Evolutionary conservation across 306 rosid genomes (phyloP).

Genomic region (Arachis hypogaea): DNA sequence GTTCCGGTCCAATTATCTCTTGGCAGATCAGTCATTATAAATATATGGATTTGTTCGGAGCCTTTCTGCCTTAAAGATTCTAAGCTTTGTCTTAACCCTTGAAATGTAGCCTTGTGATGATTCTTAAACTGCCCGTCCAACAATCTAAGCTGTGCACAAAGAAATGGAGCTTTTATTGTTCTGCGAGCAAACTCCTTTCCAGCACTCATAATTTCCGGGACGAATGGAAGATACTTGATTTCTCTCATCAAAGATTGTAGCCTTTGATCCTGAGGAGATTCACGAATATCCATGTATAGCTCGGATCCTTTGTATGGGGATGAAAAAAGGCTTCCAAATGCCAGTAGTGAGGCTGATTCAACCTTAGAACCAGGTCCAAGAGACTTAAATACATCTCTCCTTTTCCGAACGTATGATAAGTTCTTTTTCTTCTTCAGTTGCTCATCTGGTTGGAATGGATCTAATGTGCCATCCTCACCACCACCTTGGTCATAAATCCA

Average conservation of each 20-base stretch:
- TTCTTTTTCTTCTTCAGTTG: conserved; percentile 80
- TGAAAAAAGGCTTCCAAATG: conserved; percentile 94
- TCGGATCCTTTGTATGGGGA: conserved; percentile 78
- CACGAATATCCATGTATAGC: conserved; percentile 63
- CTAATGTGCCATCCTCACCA: conserved; percentile 62
- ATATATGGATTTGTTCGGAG: conserved; percentile 59
- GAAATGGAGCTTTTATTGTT: conserved; percentile 66
- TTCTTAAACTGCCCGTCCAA: conserved; percentile 95
- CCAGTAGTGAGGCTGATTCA: conserved; percentile 67
- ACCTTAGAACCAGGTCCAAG: conserved; percentile 79
- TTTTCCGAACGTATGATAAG: conserved; percentile 60
- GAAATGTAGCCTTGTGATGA: conserved; percentile 75
- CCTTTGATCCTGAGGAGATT: conserved; percentile 58
- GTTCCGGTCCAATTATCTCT: conserved; percentile 72
- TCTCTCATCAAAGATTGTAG: conserved; percentile 57
- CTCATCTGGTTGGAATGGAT: conserved; percentile 82
- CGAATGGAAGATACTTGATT: conserved; percentile 68
- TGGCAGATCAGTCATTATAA: conserved; percentile 93
- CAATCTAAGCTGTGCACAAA: conserved; percentile 87
- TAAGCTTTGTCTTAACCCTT: conserved; percentile 56
- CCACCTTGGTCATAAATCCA: conserved; percentile 77
- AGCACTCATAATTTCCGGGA: conserved; percentile 61
- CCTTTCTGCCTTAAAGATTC: conserved; percentile 55
- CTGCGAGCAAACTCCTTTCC: conserved; percentile 60
- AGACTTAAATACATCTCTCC: conserved; percentile 60